phyloP scores from a whole-genome alignment of 1,139 yeast genomes.

The Candida smagusa region DNA sequence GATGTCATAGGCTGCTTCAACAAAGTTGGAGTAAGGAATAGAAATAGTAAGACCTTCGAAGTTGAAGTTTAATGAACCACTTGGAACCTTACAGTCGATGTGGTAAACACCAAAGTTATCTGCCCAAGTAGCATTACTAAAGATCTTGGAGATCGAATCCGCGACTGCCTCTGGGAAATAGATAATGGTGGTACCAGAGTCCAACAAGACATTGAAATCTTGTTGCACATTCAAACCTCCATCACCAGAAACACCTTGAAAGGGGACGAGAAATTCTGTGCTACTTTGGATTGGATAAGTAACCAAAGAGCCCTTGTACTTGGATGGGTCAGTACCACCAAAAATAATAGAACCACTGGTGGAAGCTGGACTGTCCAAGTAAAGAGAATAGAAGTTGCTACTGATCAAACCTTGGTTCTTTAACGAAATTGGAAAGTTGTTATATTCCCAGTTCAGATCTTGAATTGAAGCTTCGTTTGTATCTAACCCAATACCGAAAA shows the following conservation, averaged over 20 bases:
- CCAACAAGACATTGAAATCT: conserved; percentile 47
- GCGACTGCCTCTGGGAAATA: conserved; percentile 45
- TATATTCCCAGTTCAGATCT: conserved; percentile 9
- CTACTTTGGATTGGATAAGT: conserved; percentile 6
- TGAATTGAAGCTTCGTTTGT: conserved; percentile 9
- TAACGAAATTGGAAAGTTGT: conserved; percentile 19
- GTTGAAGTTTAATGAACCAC: neutral
- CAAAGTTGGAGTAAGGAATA: conserved; percentile 2
- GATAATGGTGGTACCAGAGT: conserved; percentile 67
- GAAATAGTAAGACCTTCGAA: neutral
- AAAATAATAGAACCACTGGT: conserved; percentile 16
- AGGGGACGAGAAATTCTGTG: conserved; percentile 6
- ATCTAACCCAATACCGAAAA: conserved; percentile 17
- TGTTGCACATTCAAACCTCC: conserved; percentile 1
- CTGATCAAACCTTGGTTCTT: conserved; percentile 16
- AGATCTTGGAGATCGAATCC: conserved; percentile 27
- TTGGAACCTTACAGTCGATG: conserved; percentile 1
- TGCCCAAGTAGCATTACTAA: conserved; percentile 1
- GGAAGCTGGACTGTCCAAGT: conserved; percentile 13
- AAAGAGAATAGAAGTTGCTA: conserved; percentile 19
- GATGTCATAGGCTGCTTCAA: conserved; percentile 2
- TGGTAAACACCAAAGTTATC: conserved; percentile 1
- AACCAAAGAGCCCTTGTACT: conserved; percentile 14
- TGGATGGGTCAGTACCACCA: conserved; percentile 19
- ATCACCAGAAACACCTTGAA: conserved; percentile 2